phyloP scores from a whole-genome alignment of 805 yeast species.

The Metschnikowia colocasiae region DNA sequence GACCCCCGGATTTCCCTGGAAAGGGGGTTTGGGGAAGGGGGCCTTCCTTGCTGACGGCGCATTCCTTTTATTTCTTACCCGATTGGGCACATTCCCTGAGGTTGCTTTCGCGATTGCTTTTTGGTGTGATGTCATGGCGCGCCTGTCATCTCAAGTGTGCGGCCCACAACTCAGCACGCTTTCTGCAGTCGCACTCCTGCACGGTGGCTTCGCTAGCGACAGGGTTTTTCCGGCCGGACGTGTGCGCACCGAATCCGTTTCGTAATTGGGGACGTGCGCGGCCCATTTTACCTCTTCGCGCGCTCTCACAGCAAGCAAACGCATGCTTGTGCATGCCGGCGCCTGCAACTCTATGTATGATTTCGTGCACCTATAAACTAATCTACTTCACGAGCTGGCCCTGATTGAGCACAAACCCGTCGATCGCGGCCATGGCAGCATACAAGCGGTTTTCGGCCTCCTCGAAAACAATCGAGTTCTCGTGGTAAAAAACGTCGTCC shows the following conservation, averaged over 20 bases:
- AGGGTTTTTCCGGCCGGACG: neutral
- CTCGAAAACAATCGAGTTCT: slow-evolving; percentile 76
- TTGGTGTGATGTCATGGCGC: slow-evolving; percentile 4
- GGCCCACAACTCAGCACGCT: no score
- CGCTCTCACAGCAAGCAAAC: neutral
- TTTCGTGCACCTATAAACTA: neutral
- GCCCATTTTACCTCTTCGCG: no score
- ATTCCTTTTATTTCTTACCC: no score
- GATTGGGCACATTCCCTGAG: neutral
- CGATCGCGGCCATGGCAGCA: slow-evolving; percentile 93
- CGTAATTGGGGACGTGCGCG: no score
- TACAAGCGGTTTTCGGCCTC: slow-evolving; percentile 96
- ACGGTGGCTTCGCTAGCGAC: neutral
- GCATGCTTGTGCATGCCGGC: neutral
- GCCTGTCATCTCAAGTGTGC: neutral
- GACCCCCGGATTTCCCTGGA: no score
- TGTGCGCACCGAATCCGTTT: neutral
- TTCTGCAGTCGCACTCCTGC: neutral
- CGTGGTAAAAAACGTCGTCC: slow-evolving; percentile 87
- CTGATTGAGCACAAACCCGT: slow-evolving; percentile 74
- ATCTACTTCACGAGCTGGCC: slow-evolving; percentile 17
- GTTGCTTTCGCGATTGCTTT: neutral
- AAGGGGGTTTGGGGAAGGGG: no score
- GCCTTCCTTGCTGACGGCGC: no score
- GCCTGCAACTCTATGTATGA: neutral